Conservation (phyloP, 495 filamentous ascomycete genomes). For the Coniosporium apollinis region DNA sequence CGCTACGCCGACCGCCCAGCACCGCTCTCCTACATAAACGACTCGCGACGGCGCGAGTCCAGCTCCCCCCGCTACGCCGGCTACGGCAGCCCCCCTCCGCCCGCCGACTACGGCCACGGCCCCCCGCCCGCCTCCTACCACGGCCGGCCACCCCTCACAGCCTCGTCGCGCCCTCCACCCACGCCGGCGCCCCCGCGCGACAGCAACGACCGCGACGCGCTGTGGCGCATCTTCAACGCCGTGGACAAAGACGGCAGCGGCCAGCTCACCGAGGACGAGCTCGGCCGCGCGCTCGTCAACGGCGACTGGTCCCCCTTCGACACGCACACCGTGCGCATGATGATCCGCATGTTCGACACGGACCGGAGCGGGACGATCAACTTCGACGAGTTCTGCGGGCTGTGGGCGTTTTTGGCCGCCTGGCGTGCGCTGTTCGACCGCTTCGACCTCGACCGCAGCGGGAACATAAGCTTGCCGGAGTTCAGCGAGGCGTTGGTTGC, state of each 20-base stretch:
- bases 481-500: constrained; percentile 83
- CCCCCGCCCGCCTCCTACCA: constrained; percentile 29
- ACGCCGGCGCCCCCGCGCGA: constrained; percentile 46
- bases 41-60: constrained; percentile 13
- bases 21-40: constrained; percentile 10
- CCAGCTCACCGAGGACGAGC: constrained; percentile 70
- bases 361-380: constrained; percentile 76
- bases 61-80: constrained; percentile 22
- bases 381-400: constrained; percentile 87
- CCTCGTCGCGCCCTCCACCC: constrained; percentile 41
- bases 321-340: constrained; percentile 91
- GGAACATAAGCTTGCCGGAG: constrained; percentile 71
- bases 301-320: constrained; percentile 92
- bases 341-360: constrained; percentile 96
- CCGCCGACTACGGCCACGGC: constrained; percentile 42
- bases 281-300: constrained; percentile 84
- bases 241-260: constrained; percentile 73
- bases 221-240: constrained; percentile 76
- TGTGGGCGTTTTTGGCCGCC: constrained; percentile 88
- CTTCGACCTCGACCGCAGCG: constrained; percentile 77
- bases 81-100: constrained; percentile 36
- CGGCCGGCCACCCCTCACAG: constrained; percentile 33
- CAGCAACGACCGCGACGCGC: constrained; percentile 43
- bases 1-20: constrained; percentile 15
- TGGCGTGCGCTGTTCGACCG: constrained; percentile 92